A percentile compares a stretch with the other conserved stretches of the same genome.
Conservation (phyloP, 805 yeast genomes). For the Candida sanyiensis region DNA sequence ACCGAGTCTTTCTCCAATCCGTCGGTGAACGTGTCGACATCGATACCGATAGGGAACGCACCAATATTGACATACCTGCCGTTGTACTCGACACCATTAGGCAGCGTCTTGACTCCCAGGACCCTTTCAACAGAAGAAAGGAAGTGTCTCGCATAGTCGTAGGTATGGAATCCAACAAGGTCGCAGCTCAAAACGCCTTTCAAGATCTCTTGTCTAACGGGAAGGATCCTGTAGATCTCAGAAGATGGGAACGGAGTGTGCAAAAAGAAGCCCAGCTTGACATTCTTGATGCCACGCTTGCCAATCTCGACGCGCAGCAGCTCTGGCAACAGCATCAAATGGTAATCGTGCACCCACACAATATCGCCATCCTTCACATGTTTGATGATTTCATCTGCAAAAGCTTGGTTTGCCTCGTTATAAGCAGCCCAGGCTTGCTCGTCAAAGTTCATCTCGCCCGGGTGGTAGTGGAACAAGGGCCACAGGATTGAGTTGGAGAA, state of each 20-base stretch:
- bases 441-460: slow-evolving; percentile 98
- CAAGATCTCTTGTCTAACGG: slow-evolving; percentile 89
- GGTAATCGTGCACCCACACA: slow-evolving; percentile 98
- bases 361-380: slow-evolving; percentile 73
- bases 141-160: slow-evolving; percentile 96
- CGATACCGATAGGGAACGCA: slow-evolving; percentile 99
- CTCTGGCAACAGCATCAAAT: slow-evolving; percentile 89
- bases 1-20: slow-evolving; percentile 67
- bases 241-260: slow-evolving; percentile 98
- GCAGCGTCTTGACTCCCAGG: slow-evolving; percentile 74
- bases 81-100: slow-evolving; percentile 80
- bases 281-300: slow-evolving; percentile 40
- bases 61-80: slow-evolving; percentile 81
- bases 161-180: slow-evolving; percentile 96
- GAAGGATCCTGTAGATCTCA: slow-evolving; percentile 91
- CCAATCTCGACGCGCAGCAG: slow-evolving; percentile 65
- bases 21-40: slow-evolving; percentile 81
- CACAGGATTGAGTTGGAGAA: slow-evolving; percentile 91
- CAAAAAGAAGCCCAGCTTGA: slow-evolving; percentile 85
- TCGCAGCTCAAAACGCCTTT: slow-evolving; percentile 92
- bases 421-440: slow-evolving; percentile 98
- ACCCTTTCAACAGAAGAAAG: slow-evolving; percentile 83
- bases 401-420: slow-evolving; percentile 81
- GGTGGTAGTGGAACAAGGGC: slow-evolving; percentile 98
- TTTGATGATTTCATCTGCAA: slow-evolving; percentile 67